A percentile compares a stretch with the other conserved stretches of the same genome.
These are phyloP conservation scores for Diddensiella caesifluorescens DNA, from an alignment of 805 yeast genomes.

Conservation along the genomic window DNA sequence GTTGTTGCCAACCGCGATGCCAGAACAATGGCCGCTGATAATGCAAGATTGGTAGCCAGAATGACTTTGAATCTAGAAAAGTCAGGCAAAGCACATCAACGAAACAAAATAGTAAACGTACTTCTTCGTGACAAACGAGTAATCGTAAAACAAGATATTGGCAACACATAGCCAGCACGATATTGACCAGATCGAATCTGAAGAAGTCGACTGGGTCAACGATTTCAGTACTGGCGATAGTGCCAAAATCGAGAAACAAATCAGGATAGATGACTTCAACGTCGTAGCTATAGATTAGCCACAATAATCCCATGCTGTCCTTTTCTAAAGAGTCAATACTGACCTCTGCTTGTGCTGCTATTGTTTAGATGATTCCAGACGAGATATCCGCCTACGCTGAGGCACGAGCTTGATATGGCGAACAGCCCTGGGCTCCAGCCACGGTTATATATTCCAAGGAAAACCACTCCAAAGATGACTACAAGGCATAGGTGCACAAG, in stretches of 20 bases:
- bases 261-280: conserved; percentile 61
- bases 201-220: conserved; percentile 78
- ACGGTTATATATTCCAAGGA: conserved; percentile 45
- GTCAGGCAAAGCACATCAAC: background rate
- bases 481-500: conserved; percentile 62
- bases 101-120: background rate
- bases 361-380: conserved; percentile 23
- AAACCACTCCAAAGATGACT: conserved; percentile 60
- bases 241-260: conserved; percentile 64
- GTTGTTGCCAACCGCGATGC: conserved; percentile 82
- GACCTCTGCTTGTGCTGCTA: background rate
- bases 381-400: conserved; percentile 28
- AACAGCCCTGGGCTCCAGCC: conserved; percentile 30
- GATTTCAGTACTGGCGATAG: conserved; percentile 88
- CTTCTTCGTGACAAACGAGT: conserved; percentile 45
- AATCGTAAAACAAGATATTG: conserved; percentile 65
- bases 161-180: conserved; percentile 71
- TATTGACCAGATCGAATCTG: conserved; percentile 93
- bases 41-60: conserved; percentile 72
- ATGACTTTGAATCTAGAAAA: conserved; percentile 37
- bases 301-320: conserved; percentile 4
- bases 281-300: conserved; percentile 23
- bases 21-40: conserved; percentile 81
- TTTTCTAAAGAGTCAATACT: background rate
- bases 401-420: conserved; percentile 25